Conservation (phyloP, 371 early-diverging fungal genomes). For the Mortierella sp. region DNA sequence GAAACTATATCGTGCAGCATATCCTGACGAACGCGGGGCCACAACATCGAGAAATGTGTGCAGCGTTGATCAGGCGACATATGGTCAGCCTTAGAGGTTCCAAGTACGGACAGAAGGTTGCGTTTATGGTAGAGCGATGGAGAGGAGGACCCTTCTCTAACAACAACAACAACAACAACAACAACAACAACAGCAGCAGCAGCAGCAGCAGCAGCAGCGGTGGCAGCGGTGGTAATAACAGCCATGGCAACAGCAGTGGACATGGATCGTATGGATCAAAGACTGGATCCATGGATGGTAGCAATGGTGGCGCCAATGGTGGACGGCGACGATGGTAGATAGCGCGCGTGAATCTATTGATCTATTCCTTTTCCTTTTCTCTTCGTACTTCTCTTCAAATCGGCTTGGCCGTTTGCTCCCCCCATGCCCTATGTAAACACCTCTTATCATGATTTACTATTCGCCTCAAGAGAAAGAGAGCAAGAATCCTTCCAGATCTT, state of each 20-base stretch:
- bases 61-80: slow-evolving; percentile 74
- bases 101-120: slow-evolving; percentile 84
- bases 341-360: background rate
- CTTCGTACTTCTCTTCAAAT: background rate
- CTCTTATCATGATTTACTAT: too few species aligned
- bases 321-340: slow-evolving; percentile 25
- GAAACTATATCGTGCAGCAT: slow-evolving; percentile 78
- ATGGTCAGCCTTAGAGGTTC: slow-evolving; percentile 76
- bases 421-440: too few species aligned
- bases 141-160: slow-evolving; percentile 27
- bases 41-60: slow-evolving; percentile 68
- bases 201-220: slow-evolving; percentile 3
- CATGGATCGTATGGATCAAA: slow-evolving; percentile 19
- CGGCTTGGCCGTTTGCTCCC: too few species aligned
- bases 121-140: slow-evolving; percentile 74
- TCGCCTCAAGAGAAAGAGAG: too few species aligned
- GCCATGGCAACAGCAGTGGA: slow-evolving; percentile 5
- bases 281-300: slow-evolving; percentile 18
- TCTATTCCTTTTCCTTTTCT: slow-evolving; percentile 8
- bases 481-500: background rate
- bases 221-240: background rate
- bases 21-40: slow-evolving; percentile 71
- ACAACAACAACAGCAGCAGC: background rate
- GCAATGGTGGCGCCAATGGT: slow-evolving; percentile 11
- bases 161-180: slow-evolving; percentile 10